Conservation (phyloP, 176 grass and related monocot genomes). For the Leersia perrieri region DNA sequence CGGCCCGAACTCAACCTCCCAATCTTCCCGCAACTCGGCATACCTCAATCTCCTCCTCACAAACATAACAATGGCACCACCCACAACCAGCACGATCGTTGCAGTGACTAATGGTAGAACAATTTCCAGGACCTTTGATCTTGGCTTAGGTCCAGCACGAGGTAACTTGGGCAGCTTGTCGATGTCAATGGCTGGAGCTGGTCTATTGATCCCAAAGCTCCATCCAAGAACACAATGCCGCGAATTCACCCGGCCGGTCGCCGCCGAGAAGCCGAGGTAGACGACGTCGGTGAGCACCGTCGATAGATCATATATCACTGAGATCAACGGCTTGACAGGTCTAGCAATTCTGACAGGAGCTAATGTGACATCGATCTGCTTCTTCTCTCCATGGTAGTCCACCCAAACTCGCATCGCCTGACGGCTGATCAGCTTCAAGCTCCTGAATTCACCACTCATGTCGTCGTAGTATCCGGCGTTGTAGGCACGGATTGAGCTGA, state of each 20-base stretch:
- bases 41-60: not conserved
- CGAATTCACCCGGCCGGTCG: not conserved
- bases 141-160: not conserved
- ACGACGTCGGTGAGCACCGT: not conserved
- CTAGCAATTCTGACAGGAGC: not conserved
- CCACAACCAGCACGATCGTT: not conserved
- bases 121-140: not conserved
- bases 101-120: not conserved
- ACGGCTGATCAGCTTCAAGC: not conserved
- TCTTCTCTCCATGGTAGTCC: constrained; percentile 12
- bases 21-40: not conserved
- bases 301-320: not conserved
- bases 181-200: not conserved
- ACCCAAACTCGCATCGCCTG: constrained; percentile 30
- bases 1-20: not conserved
- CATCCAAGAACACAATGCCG: not conserved
- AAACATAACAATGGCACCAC: not conserved
- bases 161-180: not conserved
- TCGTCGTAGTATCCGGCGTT: not conserved
- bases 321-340: constrained; percentile 12
- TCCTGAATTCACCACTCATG: not conserved
- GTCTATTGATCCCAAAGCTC: not conserved
- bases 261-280: not conserved
- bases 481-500: not conserved
- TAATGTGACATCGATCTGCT: not conserved